Conservation (phyloP, 352 stramenopile genomes). For the Peronosclerospora sorghi region DNA sequence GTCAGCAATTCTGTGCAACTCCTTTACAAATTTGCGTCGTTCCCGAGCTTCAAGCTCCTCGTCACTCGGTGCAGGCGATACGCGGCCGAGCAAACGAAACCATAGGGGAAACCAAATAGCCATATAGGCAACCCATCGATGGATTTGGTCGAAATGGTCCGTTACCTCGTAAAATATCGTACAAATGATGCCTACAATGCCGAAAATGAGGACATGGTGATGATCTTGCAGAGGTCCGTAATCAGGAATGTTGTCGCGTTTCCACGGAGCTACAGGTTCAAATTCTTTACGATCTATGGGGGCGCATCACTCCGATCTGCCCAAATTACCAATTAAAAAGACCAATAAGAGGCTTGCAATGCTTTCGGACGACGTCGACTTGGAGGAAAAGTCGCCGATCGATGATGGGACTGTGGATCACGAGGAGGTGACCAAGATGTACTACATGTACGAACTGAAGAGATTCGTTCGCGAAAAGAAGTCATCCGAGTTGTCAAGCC, state of each 20-base stretch:
- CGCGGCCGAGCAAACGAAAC: constrained; percentile 55
- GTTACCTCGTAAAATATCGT: constrained; percentile 67
- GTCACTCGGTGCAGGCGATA: constrained; percentile 51
- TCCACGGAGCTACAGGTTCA: constrained; percentile 75
- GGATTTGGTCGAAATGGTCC: constrained; percentile 61
- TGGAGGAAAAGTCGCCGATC: too few species aligned
- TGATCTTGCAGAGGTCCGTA: constrained; percentile 54
- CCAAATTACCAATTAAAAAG: too few species aligned
- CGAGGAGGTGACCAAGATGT: too few species aligned
- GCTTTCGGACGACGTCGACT: too few species aligned
- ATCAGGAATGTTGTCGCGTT: constrained; percentile 68
- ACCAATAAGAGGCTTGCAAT: too few species aligned
- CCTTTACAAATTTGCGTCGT: constrained; percentile 30
- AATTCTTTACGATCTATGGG: constrained; percentile 52
- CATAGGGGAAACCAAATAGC: constrained; percentile 78
- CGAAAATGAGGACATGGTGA: constrained; percentile 58
- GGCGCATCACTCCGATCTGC: too few species aligned
- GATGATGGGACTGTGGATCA: too few species aligned
- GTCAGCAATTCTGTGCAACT: constrained; percentile 34
- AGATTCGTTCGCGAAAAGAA: too few species aligned
- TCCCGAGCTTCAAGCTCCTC: constrained; percentile 45
- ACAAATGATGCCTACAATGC: constrained; percentile 45
- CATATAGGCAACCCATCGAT: constrained; percentile 57
- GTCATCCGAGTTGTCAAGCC: too few species aligned
- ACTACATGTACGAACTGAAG: too few species aligned